A percentile compares a stretch with the other conserved stretches of the same genome.
Conservation (phyloP, 1,139 yeast species). For the Blastobotrys raffinosifermentans region DNA sequence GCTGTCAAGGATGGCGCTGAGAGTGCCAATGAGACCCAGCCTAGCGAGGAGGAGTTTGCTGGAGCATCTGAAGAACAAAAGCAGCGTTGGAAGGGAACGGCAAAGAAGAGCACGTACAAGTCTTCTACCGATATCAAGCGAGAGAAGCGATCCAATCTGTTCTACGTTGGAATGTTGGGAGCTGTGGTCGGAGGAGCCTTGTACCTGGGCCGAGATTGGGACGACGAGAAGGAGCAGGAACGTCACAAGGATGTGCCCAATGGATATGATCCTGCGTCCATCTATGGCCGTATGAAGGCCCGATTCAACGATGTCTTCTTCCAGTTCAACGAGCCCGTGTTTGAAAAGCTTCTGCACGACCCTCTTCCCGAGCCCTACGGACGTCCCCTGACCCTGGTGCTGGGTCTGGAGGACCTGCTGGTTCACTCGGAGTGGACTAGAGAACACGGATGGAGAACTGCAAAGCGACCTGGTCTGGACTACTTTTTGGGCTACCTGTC, state of each 20-base stretch:
- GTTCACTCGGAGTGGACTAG: slow-evolving; percentile 91
- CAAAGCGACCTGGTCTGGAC: slow-evolving; percentile 97
- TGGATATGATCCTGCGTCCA: slow-evolving; percentile 61
- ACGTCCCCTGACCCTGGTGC: slow-evolving; percentile 84
- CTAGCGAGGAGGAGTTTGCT: slow-evolving; percentile 17
- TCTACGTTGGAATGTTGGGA: slow-evolving; percentile 45
- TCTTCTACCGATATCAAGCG: slow-evolving; percentile 65
- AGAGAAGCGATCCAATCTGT: slow-evolving; percentile 32
- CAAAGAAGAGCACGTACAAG: slow-evolving; percentile 40
- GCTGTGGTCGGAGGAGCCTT: slow-evolving; percentile 59
- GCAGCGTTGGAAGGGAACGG: slow-evolving; percentile 34
- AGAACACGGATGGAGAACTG: slow-evolving; percentile 96
- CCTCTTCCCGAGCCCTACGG: slow-evolving; percentile 90
- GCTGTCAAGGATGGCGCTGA: slow-evolving; percentile 13
- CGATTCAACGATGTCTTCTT: slow-evolving; percentile 73
- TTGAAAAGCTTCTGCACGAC: slow-evolving; percentile 85
- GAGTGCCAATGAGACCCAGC: slow-evolving; percentile 10
- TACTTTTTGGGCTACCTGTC: slow-evolving; percentile 92
- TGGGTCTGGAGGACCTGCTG: slow-evolving; percentile 83
- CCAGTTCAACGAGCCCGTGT: slow-evolving; percentile 89
- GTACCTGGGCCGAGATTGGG: slow-evolving; percentile 85
- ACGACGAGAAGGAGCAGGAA: slow-evolving; percentile 59
- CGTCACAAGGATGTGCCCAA: slow-evolving; percentile 49
- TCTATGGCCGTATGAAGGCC: slow-evolving; percentile 49
- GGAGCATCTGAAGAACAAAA: slow-evolving; percentile 23